Conservation (phyloP, 2,329 filamentous ascomycete genomes). For the Pseudopyrenochaeta lycopersici region DNA sequence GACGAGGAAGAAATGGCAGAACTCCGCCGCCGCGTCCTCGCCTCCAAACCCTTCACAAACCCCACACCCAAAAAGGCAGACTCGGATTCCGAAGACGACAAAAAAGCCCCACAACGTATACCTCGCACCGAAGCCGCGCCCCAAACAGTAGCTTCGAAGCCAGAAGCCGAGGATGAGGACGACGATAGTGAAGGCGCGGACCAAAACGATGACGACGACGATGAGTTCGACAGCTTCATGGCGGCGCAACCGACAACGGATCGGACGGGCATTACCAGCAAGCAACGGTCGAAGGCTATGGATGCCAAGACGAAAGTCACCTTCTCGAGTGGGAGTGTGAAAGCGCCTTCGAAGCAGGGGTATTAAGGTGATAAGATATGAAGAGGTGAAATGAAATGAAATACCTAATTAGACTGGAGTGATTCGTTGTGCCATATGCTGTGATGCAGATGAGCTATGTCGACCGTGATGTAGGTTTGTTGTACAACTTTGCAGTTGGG, state of each 20-base stretch:
- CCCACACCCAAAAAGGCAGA: constrained; percentile 45
- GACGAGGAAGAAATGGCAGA: constrained; percentile 94
- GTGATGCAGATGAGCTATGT: too few species aligned
- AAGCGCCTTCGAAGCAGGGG: constrained; percentile 25
- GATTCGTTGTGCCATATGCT: too few species aligned
- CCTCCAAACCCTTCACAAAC: constrained; percentile 86
- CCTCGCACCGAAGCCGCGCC: constrained; percentile 60
- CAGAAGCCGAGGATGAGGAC: constrained; percentile 66
- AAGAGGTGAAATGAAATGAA: too few species aligned
- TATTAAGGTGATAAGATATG: constrained; percentile 9
- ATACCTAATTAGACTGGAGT: too few species aligned
- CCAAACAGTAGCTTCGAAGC: constrained; percentile 3
- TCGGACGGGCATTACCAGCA: constrained; percentile 75
- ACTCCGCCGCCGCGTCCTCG: constrained; percentile 86
- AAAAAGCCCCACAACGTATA: constrained; percentile 69
- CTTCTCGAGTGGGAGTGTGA: constrained; percentile 43
- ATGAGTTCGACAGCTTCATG: constrained; percentile 92
- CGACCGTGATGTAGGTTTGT: too few species aligned
- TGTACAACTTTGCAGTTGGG: too few species aligned
- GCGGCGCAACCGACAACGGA: constrained; percentile 90
- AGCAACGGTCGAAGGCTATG: constrained; percentile 61
- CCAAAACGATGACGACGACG: constrained; percentile 68
- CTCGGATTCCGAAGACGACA: constrained; percentile 48
- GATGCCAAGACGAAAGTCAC: constrained; percentile 40
- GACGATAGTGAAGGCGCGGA: constrained; percentile 70